A percentile compares a stretch with the other conserved stretches of the same genome.
These are phyloP conservation scores for Pterocarpus santalinus DNA, from an alignment of 306 rosid genomes.

Conservation along the genomic window DNA sequence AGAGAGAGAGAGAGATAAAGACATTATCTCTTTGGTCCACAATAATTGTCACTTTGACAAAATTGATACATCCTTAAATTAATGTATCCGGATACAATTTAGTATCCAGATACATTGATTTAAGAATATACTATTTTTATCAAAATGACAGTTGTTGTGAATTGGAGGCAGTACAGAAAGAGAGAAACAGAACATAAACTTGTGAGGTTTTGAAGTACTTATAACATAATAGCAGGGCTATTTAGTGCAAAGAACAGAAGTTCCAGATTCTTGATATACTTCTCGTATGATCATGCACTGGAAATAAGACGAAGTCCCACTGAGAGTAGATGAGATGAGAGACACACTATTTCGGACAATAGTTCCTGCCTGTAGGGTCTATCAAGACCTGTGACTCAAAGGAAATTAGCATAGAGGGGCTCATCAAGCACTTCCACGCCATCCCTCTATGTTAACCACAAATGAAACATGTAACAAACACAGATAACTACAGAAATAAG, in stretches of 20 bases:
- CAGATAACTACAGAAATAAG: neutral
- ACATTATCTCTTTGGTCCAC: no score
- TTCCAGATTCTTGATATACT: slow-evolving; percentile 2
- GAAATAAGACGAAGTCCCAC: slow-evolving; percentile 2
- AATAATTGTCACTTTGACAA: no score
- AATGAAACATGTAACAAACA: neutral
- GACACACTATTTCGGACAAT: slow-evolving; percentile 65
- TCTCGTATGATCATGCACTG: neutral
- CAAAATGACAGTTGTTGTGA: no score
- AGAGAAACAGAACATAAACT: neutral
- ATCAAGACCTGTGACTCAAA: slow-evolving; percentile 62
- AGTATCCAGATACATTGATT: no score
- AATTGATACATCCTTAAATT: no score
- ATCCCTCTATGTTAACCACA: slow-evolving; percentile 60
- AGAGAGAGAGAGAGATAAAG: neutral
- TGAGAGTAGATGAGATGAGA: neutral
- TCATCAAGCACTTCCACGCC: slow-evolving; percentile 85
- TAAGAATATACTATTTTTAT: no score
- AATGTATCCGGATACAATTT: no score
- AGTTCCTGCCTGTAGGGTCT: slow-evolving; percentile 80
- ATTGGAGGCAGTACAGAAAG: neutral
- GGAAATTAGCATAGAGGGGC: slow-evolving; percentile 81
- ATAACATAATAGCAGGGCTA: neutral
- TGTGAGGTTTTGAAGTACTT: neutral
- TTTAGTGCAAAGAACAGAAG: slow-evolving; percentile 1